A percentile compares a stretch with the other conserved stretches of the same genome.
These are phyloP conservation scores for Malus hybrid DNA, from an alignment of 331 rosid genomes.

Conservation along the genomic window DNA sequence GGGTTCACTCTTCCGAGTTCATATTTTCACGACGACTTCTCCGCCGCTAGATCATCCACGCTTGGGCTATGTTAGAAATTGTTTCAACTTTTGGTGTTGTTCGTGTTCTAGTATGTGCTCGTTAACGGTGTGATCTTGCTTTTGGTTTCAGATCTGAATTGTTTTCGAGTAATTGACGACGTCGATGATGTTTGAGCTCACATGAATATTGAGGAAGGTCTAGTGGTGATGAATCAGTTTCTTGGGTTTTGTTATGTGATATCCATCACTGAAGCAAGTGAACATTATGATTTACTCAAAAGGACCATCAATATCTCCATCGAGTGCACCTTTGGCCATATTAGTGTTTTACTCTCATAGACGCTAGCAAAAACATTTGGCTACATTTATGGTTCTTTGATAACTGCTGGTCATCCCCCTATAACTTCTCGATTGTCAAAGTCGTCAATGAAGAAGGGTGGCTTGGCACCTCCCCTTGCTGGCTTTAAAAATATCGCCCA, in stretches of 20 bases:
- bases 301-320: slow-evolving; percentile 23
- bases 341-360: slow-evolving; percentile 14
- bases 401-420: slow-evolving; percentile 39
- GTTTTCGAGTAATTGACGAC: slow-evolving; percentile 21
- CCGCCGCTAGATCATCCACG: slow-evolving; percentile 25
- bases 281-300: slow-evolving; percentile 1
- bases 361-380: slow-evolving; percentile 22
- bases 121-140: slow-evolving; percentile 20
- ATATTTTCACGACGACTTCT: background rate
- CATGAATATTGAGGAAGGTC: slow-evolving; percentile 24
- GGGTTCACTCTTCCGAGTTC: slow-evolving; percentile 14
- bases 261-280: slow-evolving; percentile 25
- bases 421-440: slow-evolving; percentile 47
- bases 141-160: slow-evolving; percentile 55
- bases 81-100: slow-evolving; percentile 24
- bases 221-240: slow-evolving; percentile 33
- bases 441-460: slow-evolving; percentile 53
- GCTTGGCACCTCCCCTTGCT: slow-evolving; percentile 39
- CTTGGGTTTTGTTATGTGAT: slow-evolving; percentile 38
- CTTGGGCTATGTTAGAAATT: slow-evolving; percentile 5
- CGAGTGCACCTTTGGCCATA: slow-evolving; percentile 29
- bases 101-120: slow-evolving; percentile 13
- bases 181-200: slow-evolving; percentile 47
- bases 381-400: slow-evolving; percentile 22
- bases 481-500: slow-evolving; percentile 54